phyloP scores from a whole-genome alignment of 441 rosid genomes.

The Mallotus repandus region DNA sequence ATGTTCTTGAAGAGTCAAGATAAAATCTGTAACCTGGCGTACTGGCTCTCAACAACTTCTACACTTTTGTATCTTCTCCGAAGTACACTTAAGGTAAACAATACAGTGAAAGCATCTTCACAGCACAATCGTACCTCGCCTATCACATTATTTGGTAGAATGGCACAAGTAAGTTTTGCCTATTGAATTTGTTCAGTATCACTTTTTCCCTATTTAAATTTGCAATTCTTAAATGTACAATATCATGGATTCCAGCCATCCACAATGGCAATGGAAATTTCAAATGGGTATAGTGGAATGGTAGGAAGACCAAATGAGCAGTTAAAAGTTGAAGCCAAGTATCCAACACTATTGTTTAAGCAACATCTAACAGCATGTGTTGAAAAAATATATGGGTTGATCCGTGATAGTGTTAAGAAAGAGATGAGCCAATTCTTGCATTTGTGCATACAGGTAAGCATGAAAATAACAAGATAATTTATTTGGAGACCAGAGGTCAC shows the following conservation, averaged over 20 bases:
- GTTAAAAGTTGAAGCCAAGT: conserved; percentile 67
- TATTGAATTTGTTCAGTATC: conserved; percentile 17
- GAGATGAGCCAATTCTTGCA: conserved; percentile 58
- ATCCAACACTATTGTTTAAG: conserved; percentile 74
- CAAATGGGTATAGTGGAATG: conserved; percentile 57
- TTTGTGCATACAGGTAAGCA: conserved; percentile 66
- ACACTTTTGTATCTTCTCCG: conserved; percentile 64
- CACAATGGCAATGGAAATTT: conserved; percentile 42
- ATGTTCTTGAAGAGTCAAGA: conserved; percentile 43
- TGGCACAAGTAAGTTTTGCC: conserved; percentile 49
- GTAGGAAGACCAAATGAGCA: conserved; percentile 43
- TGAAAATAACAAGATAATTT: not conserved
- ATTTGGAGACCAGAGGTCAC: not conserved
- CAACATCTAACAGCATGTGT: conserved; percentile 75
- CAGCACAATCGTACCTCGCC: conserved; percentile 44
- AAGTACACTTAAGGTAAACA: conserved; percentile 60
- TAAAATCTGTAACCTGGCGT: conserved; percentile 46
- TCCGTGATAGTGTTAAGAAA: conserved; percentile 63
- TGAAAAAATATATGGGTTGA: conserved; percentile 71
- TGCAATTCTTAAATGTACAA: conserved; percentile 18
- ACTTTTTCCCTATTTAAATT: not conserved
- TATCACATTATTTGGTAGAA: conserved; percentile 49
- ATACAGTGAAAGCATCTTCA: conserved; percentile 34
- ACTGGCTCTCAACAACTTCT: conserved; percentile 73
- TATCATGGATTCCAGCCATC: conserved; percentile 52